A percentile compares a stretch with the other conserved stretches of the same genome.
These are phyloP conservation scores for Saksenaea oblongispora DNA, from an alignment of 371 early-diverging fungal species.

Conservation along the genomic window DNA sequence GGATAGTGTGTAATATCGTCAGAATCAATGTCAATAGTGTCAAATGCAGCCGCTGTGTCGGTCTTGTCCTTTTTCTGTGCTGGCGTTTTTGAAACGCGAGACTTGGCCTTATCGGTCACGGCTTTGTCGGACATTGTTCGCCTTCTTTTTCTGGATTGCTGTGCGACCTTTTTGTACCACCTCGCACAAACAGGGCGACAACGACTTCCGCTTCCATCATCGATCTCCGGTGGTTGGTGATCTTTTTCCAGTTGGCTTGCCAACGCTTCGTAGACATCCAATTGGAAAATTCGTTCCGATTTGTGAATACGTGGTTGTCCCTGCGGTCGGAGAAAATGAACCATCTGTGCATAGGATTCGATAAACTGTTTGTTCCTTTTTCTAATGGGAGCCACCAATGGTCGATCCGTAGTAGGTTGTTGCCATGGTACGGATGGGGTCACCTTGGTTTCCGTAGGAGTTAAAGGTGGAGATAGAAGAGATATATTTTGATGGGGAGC, in stretches of 20 bases:
- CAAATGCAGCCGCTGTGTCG: slow-evolving; percentile 12
- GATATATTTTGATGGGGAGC: not conserved
- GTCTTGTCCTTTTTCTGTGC: slow-evolving; percentile 3
- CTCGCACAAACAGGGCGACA: slow-evolving; percentile 6
- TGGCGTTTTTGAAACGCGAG: slow-evolving; percentile 5
- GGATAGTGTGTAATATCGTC: slow-evolving; percentile 18
- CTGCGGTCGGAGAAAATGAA: slow-evolving; percentile 12
- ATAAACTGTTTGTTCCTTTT: slow-evolving; percentile 13
- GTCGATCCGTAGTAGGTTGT: not conserved
- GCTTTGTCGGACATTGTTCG: not conserved
- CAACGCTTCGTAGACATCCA: slow-evolving; percentile 14
- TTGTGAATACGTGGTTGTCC: slow-evolving; percentile 10
- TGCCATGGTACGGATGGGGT: slow-evolving; percentile 1
- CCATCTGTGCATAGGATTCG: slow-evolving; percentile 19
- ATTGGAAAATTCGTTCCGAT: slow-evolving; percentile 8
- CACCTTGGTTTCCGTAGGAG: slow-evolving; percentile 10
- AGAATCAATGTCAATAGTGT: slow-evolving; percentile 20
- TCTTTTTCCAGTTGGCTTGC: slow-evolving; percentile 4
- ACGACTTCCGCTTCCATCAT: slow-evolving; percentile 10
- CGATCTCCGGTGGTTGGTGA: slow-evolving; percentile 8
- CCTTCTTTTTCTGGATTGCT: not conserved
- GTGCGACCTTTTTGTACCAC: not conserved
- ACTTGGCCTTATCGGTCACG: slow-evolving; percentile 3
- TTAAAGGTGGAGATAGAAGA: slow-evolving; percentile 12
- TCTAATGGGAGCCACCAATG: not conserved